Conservation (phyloP, 2,329 filamentous ascomycete species). For the Paraphaeosphaeria sporulosa region DNA sequence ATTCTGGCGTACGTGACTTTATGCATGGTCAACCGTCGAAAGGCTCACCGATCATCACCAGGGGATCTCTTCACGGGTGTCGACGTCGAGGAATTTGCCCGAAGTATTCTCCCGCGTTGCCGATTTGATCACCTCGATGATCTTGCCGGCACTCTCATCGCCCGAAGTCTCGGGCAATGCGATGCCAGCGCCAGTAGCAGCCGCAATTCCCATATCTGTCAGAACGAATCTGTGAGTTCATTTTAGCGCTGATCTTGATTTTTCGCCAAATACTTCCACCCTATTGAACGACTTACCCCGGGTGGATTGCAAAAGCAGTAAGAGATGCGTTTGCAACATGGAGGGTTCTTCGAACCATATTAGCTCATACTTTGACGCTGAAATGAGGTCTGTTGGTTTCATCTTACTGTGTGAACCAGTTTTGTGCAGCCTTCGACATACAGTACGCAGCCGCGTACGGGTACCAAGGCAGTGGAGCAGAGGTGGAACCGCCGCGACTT, state of each 20-base stretch:
- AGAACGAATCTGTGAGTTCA: neutral
- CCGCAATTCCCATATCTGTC: slow-evolving; percentile 14
- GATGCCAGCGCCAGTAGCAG: slow-evolving; percentile 12
- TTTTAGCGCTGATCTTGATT: neutral
- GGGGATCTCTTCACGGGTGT: neutral
- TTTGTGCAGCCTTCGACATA: slow-evolving; percentile 23
- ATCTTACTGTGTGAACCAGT: slow-evolving; percentile 17
- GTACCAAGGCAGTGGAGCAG: neutral
- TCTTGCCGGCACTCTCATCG: slow-evolving; percentile 11
- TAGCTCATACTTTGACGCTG: neutral
- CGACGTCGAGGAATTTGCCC: slow-evolving; percentile 1
- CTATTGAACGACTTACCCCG: neutral
- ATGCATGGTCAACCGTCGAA: neutral
- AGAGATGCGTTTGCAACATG: slow-evolving; percentile 21
- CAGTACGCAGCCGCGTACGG: slow-evolving; percentile 12
- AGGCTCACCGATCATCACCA: neutral
- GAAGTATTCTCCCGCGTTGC: neutral
- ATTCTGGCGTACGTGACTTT: neutral
- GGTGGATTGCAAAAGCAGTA: slow-evolving; percentile 18
- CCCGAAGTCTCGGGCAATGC: slow-evolving; percentile 1
- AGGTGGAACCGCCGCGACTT: slow-evolving; percentile 19
- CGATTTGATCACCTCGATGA: slow-evolving; percentile 5
- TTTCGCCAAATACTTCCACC: neutral
- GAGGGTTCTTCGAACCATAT: neutral
- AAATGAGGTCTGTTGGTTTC: neutral